These are phyloP conservation scores for Penicillium dipodomyicola DNA, from an alignment of 495 filamentous ascomycete species.

Conservation along the genomic window DNA sequence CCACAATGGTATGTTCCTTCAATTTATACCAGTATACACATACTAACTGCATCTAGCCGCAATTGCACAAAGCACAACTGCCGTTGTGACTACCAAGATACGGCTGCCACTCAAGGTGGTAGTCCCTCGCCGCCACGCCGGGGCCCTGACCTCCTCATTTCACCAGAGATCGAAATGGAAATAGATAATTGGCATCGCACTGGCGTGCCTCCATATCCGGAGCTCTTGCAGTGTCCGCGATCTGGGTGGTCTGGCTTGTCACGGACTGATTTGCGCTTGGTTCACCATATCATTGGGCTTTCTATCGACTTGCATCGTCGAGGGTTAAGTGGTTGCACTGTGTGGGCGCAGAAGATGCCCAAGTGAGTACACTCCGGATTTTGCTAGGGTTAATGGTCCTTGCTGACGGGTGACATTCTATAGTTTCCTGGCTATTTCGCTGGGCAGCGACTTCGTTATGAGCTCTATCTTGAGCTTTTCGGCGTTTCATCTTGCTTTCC, in stretches of 20 bases:
- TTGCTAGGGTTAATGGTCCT: neutral
- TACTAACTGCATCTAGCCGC: constrained; percentile 54
- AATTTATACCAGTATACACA: neutral
- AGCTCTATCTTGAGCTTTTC: constrained; percentile 87
- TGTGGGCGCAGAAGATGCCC: constrained; percentile 91
- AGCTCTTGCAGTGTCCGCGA: constrained; percentile 68
- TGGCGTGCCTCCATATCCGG: constrained; percentile 82
- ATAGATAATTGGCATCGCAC: constrained; percentile 83
- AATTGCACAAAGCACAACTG: constrained; percentile 99
- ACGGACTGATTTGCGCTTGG: constrained; percentile 75
- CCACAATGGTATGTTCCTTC: constrained; percentile 79
- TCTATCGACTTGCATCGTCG: constrained; percentile 76
- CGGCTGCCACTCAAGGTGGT: constrained; percentile 53
- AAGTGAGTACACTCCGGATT: constrained; percentile 58
- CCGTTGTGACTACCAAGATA: constrained; percentile 94
- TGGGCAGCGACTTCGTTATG: constrained; percentile 85
- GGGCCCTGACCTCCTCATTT: constrained; percentile 77
- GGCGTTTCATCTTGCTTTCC: constrained; percentile 84
- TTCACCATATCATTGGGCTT: constrained; percentile 86
- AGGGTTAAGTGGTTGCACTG: constrained; percentile 74
- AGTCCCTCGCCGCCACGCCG: constrained; percentile 65
- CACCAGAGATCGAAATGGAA: constrained; percentile 72
- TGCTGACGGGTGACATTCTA: constrained; percentile 3
- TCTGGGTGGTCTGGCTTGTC: constrained; percentile 59
- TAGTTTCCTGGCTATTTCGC: constrained; percentile 82